Percentiles rank a stretch among this genome's conserved stretches.
These are phyloP conservation scores for Lodderomyces parapsilosis DNA, from an alignment of 1,139 yeast genomes.

Conservation along the genomic window DNA sequence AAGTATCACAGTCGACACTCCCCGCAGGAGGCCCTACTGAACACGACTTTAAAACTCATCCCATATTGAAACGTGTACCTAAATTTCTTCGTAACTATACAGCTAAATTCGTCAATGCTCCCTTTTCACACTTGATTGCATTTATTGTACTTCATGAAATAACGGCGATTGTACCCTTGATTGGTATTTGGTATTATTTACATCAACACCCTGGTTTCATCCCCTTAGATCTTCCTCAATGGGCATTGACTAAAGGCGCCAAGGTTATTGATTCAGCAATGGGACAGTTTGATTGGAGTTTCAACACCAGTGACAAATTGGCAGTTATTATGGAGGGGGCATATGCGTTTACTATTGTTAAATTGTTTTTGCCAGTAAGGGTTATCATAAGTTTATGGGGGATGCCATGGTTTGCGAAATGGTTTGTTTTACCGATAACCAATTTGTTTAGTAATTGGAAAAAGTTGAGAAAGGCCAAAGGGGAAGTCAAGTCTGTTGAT, in stretches of 20 bases:
- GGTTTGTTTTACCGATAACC: conserved; percentile 54
- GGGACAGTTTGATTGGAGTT: conserved; percentile 32
- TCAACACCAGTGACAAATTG: conserved; percentile 53
- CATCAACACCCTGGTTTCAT: conserved; percentile 48
- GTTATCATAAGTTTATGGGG: conserved; percentile 53
- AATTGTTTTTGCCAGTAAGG: conserved; percentile 60
- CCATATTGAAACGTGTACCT: conserved; percentile 45
- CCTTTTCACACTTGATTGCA: conserved; percentile 68
- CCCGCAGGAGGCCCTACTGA: conserved; percentile 7
- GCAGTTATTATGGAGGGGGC: conserved; percentile 78
- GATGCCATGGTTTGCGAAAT: conserved; percentile 69
- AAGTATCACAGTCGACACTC: not conserved
- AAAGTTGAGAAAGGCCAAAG: conserved; percentile 12
- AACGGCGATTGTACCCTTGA: conserved; percentile 77
- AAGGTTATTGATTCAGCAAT: conserved; percentile 53
- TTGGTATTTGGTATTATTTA: conserved; percentile 73
- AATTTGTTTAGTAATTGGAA: conserved; percentile 26
- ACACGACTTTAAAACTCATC: conserved; percentile 19
- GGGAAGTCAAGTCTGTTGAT: conserved; percentile 7
- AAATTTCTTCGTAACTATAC: conserved; percentile 51
- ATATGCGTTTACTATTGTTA: conserved; percentile 78
- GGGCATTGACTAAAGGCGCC: conserved; percentile 63
- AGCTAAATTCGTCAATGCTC: conserved; percentile 52
- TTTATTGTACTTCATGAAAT: conserved; percentile 82
- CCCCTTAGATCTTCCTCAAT: conserved; percentile 61